A percentile compares a stretch with the other conserved stretches of the same genome.
Conservation (phyloP, 2,329 filamentous ascomycete genomes). For the Onygenales sp. region DNA sequence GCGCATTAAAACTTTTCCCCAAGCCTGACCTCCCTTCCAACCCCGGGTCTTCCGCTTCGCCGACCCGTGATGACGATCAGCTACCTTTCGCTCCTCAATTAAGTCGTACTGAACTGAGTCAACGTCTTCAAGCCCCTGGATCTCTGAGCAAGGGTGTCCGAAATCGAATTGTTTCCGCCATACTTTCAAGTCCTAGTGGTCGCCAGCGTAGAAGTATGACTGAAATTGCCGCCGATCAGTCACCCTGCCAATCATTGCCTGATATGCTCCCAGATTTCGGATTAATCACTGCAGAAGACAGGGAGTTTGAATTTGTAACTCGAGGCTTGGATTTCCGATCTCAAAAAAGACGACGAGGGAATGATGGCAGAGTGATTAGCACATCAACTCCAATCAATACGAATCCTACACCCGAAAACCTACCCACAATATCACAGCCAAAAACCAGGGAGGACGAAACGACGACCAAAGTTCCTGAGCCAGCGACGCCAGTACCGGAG, state of each 20-base stretch:
- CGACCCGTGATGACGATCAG: slow-evolving; percentile 28
- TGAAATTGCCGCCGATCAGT: slow-evolving; percentile 33
- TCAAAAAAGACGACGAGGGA: slow-evolving; percentile 28
- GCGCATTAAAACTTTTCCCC: background rate
- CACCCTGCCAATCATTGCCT: slow-evolving; percentile 20
- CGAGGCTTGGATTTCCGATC: slow-evolving; percentile 23
- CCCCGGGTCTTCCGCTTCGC: slow-evolving; percentile 14
- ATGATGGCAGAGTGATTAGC: slow-evolving; percentile 20
- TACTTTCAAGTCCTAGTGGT: slow-evolving; percentile 30
- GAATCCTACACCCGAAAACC: background rate
- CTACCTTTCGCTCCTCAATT: slow-evolving; percentile 19
- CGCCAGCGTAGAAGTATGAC: slow-evolving; percentile 28
- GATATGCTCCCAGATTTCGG: slow-evolving; percentile 21
- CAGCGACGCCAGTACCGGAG: background rate
- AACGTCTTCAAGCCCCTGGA: slow-evolving; percentile 5
- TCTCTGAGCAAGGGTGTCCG: background rate
- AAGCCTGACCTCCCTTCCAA: background rate
- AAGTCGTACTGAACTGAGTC: background rate
- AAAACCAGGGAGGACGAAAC: background rate
- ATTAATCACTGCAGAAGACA: slow-evolving; percentile 31
- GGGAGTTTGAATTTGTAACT: slow-evolving; percentile 27
- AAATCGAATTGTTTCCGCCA: slow-evolving; percentile 3
- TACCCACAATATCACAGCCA: background rate
- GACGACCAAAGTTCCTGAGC: background rate
- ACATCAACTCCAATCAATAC: background rate